A percentile compares a stretch with the other conserved stretches of the same genome.
Evolutionary conservation across 345 rosid species (phyloP).

Genomic region (Brassica carinata): DNA sequence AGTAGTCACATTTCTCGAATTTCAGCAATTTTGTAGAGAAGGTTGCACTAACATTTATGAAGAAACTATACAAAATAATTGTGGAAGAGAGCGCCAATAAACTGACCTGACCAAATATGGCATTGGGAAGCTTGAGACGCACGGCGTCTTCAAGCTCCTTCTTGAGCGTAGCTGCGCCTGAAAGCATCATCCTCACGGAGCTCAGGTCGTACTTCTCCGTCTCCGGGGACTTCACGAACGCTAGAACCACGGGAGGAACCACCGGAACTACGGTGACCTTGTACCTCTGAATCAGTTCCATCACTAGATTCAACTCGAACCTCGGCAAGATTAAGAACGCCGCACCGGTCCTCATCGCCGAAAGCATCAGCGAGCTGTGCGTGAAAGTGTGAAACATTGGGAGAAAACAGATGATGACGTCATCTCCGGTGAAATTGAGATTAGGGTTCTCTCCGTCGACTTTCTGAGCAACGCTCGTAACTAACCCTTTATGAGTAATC

Average conservation of each 20-base stretch:
- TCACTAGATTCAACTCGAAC: conserved; percentile 55
- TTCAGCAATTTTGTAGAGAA: not conserved
- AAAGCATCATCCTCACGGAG: conserved; percentile 63
- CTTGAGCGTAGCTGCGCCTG: conserved; percentile 84
- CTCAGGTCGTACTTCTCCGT: conserved; percentile 66
- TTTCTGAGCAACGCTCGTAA: conserved; percentile 85
- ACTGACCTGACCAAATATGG: conserved; percentile 86
- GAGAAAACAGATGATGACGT: conserved; percentile 70
- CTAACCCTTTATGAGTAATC: conserved; percentile 76
- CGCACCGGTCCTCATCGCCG: conserved; percentile 76
- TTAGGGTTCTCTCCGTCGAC: conserved; percentile 97
- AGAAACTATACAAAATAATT: not conserved
- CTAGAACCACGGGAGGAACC: conserved; percentile 80
- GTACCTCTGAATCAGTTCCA: conserved; percentile 62
- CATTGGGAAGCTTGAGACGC: conserved; percentile 69
- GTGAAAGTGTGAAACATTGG: conserved; percentile 87
- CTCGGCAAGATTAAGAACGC: conserved; percentile 74
- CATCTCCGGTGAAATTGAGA: conserved; percentile 57
- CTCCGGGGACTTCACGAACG: conserved; percentile 58
- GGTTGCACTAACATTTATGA: not conserved
- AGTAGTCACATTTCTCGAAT: not conserved
- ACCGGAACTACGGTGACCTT: conserved; percentile 74
- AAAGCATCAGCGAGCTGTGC: conserved; percentile 66
- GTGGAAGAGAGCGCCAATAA: not conserved
- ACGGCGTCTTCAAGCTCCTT: conserved; percentile 88